Percentiles rank a stretch among this genome's conserved stretches.
These are phyloP conservation scores for Fusarium poae DNA, from an alignment of 2,329 filamentous ascomycete genomes.

Conservation along the genomic window DNA sequence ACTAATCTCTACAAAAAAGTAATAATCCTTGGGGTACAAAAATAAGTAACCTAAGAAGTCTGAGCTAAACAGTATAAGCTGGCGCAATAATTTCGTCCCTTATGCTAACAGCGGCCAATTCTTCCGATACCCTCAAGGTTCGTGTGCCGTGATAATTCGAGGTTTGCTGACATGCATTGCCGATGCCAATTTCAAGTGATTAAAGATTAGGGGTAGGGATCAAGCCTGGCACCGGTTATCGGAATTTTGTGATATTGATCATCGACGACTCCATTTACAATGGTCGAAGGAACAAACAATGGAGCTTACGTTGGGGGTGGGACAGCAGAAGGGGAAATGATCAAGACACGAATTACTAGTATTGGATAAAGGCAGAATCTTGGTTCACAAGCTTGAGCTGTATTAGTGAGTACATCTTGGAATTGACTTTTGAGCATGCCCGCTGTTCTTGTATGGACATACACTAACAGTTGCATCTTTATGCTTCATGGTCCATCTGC, in stretches of 20 bases:
- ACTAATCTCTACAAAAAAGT: no score
- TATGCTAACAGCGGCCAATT: no score
- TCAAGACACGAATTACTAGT: not conserved
- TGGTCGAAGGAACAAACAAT: not conserved
- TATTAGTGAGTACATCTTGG: not conserved
- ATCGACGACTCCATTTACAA: not conserved
- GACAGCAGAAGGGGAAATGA: not conserved
- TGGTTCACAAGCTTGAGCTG: not conserved
- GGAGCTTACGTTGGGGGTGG: not conserved
- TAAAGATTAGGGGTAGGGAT: not conserved
- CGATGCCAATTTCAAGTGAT: not conserved
- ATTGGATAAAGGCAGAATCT: not conserved
- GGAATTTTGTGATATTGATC: not conserved
- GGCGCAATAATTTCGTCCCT: no score
- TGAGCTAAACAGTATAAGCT: no score
- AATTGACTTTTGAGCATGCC: not conserved
- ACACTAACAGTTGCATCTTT: accelerated
- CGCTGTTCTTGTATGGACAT: not conserved
- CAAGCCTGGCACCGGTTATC: not conserved
- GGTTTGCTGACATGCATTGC: not conserved
- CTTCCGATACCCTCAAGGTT: no score
- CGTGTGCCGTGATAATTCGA: not conserved
- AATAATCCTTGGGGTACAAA: no score
- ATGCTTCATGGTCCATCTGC: not conserved
- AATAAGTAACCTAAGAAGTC: no score